Evolutionary conservation across 129 eudicot genomes (phyloP).

Genomic region (Dittrichia graveolens): DNA sequence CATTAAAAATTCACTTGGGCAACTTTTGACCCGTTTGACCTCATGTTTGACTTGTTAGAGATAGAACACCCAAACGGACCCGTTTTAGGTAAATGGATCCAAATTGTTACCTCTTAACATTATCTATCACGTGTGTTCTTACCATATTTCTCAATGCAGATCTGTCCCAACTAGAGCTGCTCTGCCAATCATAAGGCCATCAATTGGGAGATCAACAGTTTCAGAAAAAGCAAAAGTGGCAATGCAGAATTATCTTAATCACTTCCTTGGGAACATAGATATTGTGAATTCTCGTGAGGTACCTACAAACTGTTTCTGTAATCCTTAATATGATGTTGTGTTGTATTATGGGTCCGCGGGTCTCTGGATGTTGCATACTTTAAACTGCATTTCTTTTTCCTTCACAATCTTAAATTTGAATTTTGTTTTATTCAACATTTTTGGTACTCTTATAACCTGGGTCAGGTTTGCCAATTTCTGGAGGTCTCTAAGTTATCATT

Average conservation of each 20-base stretch:
- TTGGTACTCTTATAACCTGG: slow-evolving; percentile 30
- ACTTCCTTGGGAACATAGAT: slow-evolving; percentile 82
- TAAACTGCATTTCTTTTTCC: slow-evolving; percentile 7
- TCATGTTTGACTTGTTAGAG: too few species aligned
- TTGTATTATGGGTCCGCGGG: slow-evolving; percentile 4
- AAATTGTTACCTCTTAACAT: not conserved
- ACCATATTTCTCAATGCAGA: slow-evolving; percentile 44
- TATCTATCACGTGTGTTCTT: slow-evolving; percentile 23
- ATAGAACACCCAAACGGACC: too few species aligned
- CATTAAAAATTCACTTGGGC: too few species aligned
- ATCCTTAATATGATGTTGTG: not conserved
- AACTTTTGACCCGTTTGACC: too few species aligned
- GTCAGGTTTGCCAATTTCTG: slow-evolving; percentile 91
- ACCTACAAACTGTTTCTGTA: slow-evolving; percentile 21
- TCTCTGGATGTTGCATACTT: slow-evolving; percentile 7
- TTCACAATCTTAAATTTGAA: slow-evolving; percentile 9
- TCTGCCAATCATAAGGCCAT: slow-evolving; percentile 67
- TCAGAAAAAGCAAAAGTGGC: slow-evolving; percentile 78
- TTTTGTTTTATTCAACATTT: slow-evolving; percentile 3
- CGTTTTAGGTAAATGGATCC: not conserved
- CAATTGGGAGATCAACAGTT: slow-evolving; percentile 58
- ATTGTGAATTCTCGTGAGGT: slow-evolving; percentile 89
- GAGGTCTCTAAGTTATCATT: slow-evolving; percentile 93
- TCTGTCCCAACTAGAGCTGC: slow-evolving; percentile 85
- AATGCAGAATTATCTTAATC: slow-evolving; percentile 92